Evolutionary conservation across 495 filamentous ascomycete species (phyloP).

Genomic region (Alectoria sarmentosa): DNA sequence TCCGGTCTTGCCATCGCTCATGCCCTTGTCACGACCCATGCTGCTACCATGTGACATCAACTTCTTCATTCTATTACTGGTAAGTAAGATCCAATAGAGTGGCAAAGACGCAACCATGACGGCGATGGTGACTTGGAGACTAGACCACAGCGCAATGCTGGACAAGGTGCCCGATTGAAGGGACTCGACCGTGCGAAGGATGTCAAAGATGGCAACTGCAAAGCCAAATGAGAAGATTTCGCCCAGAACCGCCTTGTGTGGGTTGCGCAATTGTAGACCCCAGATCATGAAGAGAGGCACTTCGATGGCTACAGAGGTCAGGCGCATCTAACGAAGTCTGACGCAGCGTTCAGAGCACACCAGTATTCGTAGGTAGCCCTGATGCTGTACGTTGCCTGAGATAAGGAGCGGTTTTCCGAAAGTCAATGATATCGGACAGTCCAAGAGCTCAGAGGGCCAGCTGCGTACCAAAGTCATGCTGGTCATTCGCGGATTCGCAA

Average conservation of each 20-base stretch:
- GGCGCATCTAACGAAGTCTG: background rate
- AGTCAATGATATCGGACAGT: background rate
- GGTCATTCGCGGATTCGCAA: constrained; percentile 17
- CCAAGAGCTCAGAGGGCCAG: background rate
- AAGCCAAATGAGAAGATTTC: constrained; percentile 18
- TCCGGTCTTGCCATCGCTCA: constrained; percentile 4
- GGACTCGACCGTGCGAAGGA: constrained; percentile 20
- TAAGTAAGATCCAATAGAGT: constrained; percentile 16
- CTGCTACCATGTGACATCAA: constrained; percentile 7
- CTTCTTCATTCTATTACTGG: constrained; percentile 11
- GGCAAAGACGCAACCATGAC: constrained; percentile 19
- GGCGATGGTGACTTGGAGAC: constrained; percentile 21
- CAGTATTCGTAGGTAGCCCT: constrained; percentile 20
- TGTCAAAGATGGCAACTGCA: constrained; percentile 19
- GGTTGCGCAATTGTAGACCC: constrained; percentile 13
- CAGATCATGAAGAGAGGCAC: constrained; percentile 20
- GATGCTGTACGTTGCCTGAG: constrained; percentile 15
- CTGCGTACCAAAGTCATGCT: constrained; percentile 12
- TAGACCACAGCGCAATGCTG: constrained; percentile 19
- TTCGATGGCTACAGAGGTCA: constrained; percentile 12
- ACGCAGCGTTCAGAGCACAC: constrained; percentile 20
- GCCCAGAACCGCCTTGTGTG: constrained; percentile 12
- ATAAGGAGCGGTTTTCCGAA: constrained; percentile 12
- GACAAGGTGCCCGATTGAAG: constrained; percentile 18
- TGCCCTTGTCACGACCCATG: constrained; percentile 7